Evolutionary conservation across 2,329 filamentous ascomycete species (phyloP), one percentile per base, ranked within the genome.

Genomic region (Neofusicoccum sp.): DNA sequence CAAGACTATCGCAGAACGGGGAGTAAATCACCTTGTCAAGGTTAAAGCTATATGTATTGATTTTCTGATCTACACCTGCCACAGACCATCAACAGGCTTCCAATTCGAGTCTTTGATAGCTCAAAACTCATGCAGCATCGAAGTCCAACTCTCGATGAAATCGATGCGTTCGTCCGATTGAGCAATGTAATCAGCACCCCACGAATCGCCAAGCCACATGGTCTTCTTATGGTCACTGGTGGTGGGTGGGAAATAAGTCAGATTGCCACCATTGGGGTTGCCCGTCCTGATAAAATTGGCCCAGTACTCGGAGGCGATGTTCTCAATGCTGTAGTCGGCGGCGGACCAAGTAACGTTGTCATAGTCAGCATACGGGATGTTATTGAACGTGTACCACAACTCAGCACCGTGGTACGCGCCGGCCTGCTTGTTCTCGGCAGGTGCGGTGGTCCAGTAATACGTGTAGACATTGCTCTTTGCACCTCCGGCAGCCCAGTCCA

Each of bases 321-420:
- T 29, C 31, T 36, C 60, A 48, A 76, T 70, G 49, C 68, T 64
- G 50, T 69, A 75, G 63, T 77, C 74, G 33, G 71, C 69, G 1
- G 69, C 68, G 36, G 71, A 67, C 65, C 68, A 74, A 4, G 63
- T 61, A 4, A 43, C 47, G 5, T 50, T 52, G 28, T 37, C 64
- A 4, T 70, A 68, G 7, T 28, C 56, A 29, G 56, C 63, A 14
- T 58, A 62, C 56, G 77, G 78, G 12, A 79, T 67, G 34, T 72
- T 71, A 63, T 78, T 77, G 29, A 77, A 67, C 1, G 70, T 71
- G 59, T 79, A 78, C 64, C 73, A 74, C 62, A 79, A 75, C 69
- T 79, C 77, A 1, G 73, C 74, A 66, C 71, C 68, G 61, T 78
- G 76, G 66, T 71, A 76, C 6, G 77, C 76, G 6, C 77, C 77